Evolutionary conservation across 352 stramenopile species (phyloP).

Genomic region (Phytopythium mirpurense): DNA sequence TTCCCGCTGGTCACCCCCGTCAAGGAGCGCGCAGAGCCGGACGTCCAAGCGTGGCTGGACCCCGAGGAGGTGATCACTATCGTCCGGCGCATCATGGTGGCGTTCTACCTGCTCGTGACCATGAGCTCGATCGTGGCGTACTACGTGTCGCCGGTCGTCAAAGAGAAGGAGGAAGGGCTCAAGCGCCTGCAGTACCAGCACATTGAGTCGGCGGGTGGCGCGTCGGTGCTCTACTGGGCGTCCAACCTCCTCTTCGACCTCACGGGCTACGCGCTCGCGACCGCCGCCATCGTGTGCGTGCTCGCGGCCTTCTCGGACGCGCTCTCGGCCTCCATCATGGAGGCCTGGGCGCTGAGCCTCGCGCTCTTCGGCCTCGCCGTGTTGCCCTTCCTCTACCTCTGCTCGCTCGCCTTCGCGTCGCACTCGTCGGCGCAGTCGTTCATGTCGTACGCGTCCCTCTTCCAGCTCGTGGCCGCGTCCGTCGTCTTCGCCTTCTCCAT

Average conservation of each 20-base stretch:
- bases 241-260: conserved; percentile 70
- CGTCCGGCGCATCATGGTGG: conserved; percentile 89
- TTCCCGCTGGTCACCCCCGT: conserved; percentile 29
- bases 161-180: conserved; percentile 62
- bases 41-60: conserved; percentile 12
- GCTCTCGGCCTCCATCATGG: conserved; percentile 27
- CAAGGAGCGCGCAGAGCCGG: conserved; percentile 4
- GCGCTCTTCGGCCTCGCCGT: conserved; percentile 42
- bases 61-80: conserved; percentile 29
- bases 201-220: conserved; percentile 29
- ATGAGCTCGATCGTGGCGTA: conserved; percentile 62
- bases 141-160: conserved; percentile 57
- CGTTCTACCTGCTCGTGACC: conserved; percentile 72
- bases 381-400: conserved; percentile 61
- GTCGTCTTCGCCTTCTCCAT: conserved; percentile 45
- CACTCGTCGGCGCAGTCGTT: conserved; percentile 77
- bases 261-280: conserved; percentile 30
- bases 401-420: conserved; percentile 63
- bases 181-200: conserved; percentile 76
- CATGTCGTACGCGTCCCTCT: conserved; percentile 65
- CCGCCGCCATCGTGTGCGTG: conserved; percentile 24
- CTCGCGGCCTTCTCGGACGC: conserved; percentile 30
- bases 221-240: conserved; percentile 61
- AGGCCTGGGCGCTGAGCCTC: conserved; percentile 29
- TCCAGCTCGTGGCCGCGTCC: conserved; percentile 56